Conservation (phyloP, 352 stramenopile species). For the Pythium phragmitis region DNA sequence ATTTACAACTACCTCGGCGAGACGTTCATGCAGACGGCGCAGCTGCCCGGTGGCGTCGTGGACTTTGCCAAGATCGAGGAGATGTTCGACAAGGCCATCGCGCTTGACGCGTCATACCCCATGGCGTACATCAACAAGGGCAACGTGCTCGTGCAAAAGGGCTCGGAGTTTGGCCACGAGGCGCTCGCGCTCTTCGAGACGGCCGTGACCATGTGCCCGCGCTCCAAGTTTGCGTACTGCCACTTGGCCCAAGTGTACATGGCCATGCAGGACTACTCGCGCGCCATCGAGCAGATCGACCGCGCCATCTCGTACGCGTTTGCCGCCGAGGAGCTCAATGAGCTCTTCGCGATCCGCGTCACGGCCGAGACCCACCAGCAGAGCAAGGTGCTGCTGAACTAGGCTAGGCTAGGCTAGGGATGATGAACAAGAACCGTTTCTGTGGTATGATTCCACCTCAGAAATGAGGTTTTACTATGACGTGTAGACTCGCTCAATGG, state of each 20-base stretch:
- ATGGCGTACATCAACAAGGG: conserved; percentile 89
- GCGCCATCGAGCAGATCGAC: conserved; percentile 81
- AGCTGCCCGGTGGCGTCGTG: conserved; percentile 46
- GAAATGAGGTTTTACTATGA: conserved; percentile 16
- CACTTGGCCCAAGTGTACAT: conserved; percentile 84
- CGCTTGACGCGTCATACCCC: conserved; percentile 75
- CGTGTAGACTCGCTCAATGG: conserved; percentile 1
- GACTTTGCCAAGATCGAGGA: conserved; percentile 60
- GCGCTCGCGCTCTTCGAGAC: conserved; percentile 76
- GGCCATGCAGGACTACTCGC: conserved; percentile 81
- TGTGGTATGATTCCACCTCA: neutral
- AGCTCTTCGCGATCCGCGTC: conserved; percentile 77
- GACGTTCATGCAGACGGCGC: conserved; percentile 85
- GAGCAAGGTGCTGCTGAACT: conserved; percentile 61
- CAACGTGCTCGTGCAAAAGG: conserved; percentile 77
- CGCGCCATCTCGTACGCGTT: conserved; percentile 71
- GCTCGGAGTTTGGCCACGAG: conserved; percentile 64
- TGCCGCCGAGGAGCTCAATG: conserved; percentile 71
- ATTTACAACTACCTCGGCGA: conserved; percentile 88
- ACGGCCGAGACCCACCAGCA: conserved; percentile 78
- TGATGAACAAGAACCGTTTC: neutral
- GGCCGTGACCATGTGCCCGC: conserved; percentile 71
- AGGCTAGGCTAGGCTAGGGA: conserved; percentile 16
- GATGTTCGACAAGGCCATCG: conserved; percentile 83
- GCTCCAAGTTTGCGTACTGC: conserved; percentile 84